Evolutionary conservation across 768 basidiomycete genomes (phyloP).

Genomic region (Kwoniella sp.): DNA sequence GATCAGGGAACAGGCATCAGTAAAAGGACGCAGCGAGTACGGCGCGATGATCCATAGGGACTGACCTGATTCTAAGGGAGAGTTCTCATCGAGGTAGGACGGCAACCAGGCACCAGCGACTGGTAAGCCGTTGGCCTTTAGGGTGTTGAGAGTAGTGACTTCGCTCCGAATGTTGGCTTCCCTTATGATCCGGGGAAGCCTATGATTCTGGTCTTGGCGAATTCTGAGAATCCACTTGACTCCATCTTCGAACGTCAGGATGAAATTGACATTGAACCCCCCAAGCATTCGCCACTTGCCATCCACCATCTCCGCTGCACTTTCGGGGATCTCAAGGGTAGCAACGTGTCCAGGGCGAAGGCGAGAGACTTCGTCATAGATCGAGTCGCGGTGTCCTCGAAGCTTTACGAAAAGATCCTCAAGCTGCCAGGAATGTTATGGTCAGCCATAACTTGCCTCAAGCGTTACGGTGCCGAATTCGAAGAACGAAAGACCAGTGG

Average conservation of each 20-base stretch:
- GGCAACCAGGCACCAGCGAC: conserved; percentile 15
- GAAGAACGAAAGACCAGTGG: too few species aligned
- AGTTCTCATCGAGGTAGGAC: neutral
- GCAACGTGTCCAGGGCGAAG: neutral
- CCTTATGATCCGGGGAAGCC: conserved; percentile 1
- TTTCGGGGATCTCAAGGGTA: neutral
- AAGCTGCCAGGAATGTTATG: neutral
- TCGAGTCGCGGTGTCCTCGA: neutral
- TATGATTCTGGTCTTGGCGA: conserved; percentile 1
- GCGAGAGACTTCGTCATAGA: neutral
- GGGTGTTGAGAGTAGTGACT: conserved; percentile 15
- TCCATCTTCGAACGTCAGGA: conserved; percentile 22
- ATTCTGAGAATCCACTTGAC: conserved; percentile 23
- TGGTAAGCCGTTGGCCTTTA: conserved; percentile 1
- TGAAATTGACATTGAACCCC: conserved; percentile 10
- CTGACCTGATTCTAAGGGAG: neutral
- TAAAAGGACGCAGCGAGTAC: too few species aligned
- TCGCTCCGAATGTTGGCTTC: conserved; percentile 10
- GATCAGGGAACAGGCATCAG: too few species aligned
- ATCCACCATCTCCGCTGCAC: neutral
- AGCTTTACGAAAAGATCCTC: neutral
- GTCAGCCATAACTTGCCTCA: neutral
- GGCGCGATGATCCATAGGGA: neutral
- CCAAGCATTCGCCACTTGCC: neutral
- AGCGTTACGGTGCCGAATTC: too few species aligned